Conservation (phyloP, 1,139 yeast genomes). For the Insectozyma bohioensis region DNA sequence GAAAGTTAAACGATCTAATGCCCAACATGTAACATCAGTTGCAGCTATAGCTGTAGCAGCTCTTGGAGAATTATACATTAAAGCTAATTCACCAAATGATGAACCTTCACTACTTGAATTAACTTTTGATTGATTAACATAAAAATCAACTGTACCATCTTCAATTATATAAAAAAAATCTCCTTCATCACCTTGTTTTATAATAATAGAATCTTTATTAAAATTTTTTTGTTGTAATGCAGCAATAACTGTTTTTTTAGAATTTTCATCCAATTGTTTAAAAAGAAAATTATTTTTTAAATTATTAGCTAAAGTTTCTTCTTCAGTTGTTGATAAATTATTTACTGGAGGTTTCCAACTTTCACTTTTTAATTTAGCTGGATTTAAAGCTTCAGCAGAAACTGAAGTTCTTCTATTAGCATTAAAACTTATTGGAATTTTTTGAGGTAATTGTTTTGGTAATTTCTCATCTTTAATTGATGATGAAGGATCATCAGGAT, state of each 20-base stretch:
- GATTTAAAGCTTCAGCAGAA: constrained; percentile 73
- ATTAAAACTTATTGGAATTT: constrained; percentile 60
- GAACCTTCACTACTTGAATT: constrained; percentile 81
- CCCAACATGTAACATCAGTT: constrained; percentile 72
- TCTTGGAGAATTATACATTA: constrained; percentile 96
- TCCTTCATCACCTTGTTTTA: constrained; percentile 95
- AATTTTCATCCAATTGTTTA: constrained; percentile 69
- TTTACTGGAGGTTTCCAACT: constrained; percentile 75
- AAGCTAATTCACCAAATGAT: constrained; percentile 93
- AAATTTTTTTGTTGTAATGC: constrained; percentile 76
- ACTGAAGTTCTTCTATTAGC: constrained; percentile 87
- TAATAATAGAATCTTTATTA: constrained; percentile 62
- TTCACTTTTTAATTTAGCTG: constrained; percentile 55
- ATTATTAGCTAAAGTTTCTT: constrained; percentile 64
- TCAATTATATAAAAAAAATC: constrained; percentile 91
- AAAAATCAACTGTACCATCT: constrained; percentile 78
- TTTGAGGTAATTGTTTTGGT: constrained; percentile 12
- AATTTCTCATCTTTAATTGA: constrained; percentile 19
- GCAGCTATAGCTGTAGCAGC: constrained; percentile 92
- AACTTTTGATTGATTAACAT: constrained; percentile 71
- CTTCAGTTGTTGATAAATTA: constrained; percentile 63
- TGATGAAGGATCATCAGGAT: constrained; percentile 18
- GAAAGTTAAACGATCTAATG: constrained; percentile 89
- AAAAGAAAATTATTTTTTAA: constrained; percentile 83
- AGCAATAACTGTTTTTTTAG: constrained; percentile 73